phyloP scores from a whole-genome alignment of 2,329 filamentous ascomycete genomes.

The Aspergillus hiratsukae region DNA sequence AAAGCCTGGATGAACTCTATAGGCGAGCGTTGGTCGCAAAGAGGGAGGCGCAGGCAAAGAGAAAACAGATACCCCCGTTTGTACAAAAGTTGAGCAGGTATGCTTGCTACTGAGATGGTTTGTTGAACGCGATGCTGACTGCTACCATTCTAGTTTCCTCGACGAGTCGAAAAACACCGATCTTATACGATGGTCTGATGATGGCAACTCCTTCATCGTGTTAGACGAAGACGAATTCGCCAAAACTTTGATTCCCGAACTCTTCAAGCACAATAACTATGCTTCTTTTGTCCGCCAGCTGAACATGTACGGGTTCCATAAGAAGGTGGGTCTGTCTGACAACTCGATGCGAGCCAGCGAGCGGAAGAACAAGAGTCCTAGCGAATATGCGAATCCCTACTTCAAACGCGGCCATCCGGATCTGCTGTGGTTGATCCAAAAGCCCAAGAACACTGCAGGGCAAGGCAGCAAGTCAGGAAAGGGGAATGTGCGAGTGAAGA shows the following conservation, averaged over 20 bases:
- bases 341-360: conserved; percentile 98
- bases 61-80: conserved; percentile 95
- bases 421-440: conserved; percentile 92
- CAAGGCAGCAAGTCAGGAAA: conserved; percentile 51
- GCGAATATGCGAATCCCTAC: conserved; percentile 96
- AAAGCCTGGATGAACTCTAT: conserved; percentile 75
- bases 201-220: conserved; percentile 94
- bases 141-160: conserved; percentile 64
- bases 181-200: conserved; percentile 93
- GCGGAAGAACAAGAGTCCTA: conserved; percentile 94
- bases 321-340: conserved; percentile 81
- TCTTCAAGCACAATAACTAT: conserved; percentile 78
- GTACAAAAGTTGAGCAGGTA: conserved; percentile 97
- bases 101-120: conserved; percentile 35
- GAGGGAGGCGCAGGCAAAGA: conserved; percentile 79
- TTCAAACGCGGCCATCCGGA: conserved; percentile 92
- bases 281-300: conserved; percentile 71
- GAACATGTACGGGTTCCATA: conserved; percentile 62
- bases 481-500: conserved; percentile 39
- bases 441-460: conserved; percentile 69
- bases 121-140: conserved; percentile 6
- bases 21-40: conserved; percentile 76
- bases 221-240: conserved; percentile 90
- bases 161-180: conserved; percentile 91
- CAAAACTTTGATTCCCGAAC: conserved; percentile 66